Evolutionary conservation across 1,284 basidiomycete species (phyloP).

Genomic region (Heterobasidion occidentale): DNA sequence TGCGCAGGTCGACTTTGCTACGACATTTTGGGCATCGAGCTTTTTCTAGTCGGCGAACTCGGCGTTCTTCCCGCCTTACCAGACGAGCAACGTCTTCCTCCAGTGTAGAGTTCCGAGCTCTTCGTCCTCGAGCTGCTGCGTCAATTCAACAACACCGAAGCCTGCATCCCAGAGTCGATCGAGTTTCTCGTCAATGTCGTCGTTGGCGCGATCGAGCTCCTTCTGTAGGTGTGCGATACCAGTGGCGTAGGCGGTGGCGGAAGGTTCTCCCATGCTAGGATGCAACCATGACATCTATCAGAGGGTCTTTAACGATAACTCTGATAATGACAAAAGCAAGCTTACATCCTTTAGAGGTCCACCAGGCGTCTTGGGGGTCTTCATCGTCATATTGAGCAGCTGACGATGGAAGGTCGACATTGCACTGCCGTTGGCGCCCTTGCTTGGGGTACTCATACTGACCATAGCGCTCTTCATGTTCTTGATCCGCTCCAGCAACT

Average conservation of each 20-base stretch:
- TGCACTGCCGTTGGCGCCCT: slow-evolving; percentile 39
- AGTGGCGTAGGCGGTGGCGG: slow-evolving; percentile 46
- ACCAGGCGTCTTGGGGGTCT: slow-evolving; percentile 68
- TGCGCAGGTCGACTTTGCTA: slow-evolving; percentile 46
- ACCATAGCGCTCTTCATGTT: slow-evolving; percentile 40
- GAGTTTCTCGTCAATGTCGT: slow-evolving; percentile 78
- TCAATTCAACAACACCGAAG: slow-evolving; percentile 58
- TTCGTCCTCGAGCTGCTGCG: slow-evolving; percentile 66
- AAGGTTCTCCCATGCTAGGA: slow-evolving; percentile 39
- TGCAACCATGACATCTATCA: slow-evolving; percentile 67
- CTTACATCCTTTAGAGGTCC: slow-evolving; percentile 69
- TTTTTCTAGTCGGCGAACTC: slow-evolving; percentile 46
- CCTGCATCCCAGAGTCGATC: slow-evolving; percentile 77
- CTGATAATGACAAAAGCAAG: slow-evolving; percentile 5
- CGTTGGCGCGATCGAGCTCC: slow-evolving; percentile 70
- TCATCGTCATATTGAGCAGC: slow-evolving; percentile 57
- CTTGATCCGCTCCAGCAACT: slow-evolving; percentile 61
- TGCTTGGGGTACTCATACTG: slow-evolving; percentile 49
- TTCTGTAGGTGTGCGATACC: slow-evolving; percentile 62
- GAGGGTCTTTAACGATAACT: slow-evolving; percentile 1
- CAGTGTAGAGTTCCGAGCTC: slow-evolving; percentile 42
- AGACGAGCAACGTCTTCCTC: slow-evolving; percentile 64
- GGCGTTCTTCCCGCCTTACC: slow-evolving; percentile 56
- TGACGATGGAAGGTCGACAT: slow-evolving; percentile 70
- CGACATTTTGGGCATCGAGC: slow-evolving; percentile 60